Conservation (phyloP, 1,284 basidiomycete species). For the Boletellus deceptivus region DNA sequence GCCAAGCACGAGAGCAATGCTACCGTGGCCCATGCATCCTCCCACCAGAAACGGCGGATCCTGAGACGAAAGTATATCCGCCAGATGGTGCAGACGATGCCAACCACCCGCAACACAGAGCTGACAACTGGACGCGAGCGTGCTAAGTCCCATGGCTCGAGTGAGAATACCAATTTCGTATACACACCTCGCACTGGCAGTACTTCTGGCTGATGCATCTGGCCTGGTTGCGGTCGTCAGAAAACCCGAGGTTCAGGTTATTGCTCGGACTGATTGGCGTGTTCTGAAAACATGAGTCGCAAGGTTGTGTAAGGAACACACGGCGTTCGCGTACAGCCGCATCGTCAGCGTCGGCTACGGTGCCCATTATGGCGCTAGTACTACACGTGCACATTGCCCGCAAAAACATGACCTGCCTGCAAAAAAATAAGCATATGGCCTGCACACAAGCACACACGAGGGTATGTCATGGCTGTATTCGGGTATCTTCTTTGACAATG, state of each 20-base stretch:
- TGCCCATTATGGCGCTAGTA: no score
- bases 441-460: no score
- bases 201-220: neutral
- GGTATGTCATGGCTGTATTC: neutral
- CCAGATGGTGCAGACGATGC: slow-evolving; percentile 12
- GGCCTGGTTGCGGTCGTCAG: no score
- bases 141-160: neutral
- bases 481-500: neutral
- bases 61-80: slow-evolving; percentile 15
- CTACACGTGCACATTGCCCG: no score
- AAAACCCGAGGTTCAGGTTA: no score
- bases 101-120: slow-evolving; percentile 3
- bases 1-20: slow-evolving; percentile 2
- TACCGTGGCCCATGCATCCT: slow-evolving; percentile 12
- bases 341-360: no score
- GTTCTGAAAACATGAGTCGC: no score
- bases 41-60: slow-evolving; percentile 21
- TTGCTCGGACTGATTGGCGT: no score
- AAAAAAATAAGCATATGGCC: no score
- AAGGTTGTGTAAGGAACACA: no score
- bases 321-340: no score
- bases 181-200: slow-evolving; percentile 5
- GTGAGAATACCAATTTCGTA: neutral
- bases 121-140: neutral
- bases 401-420: no score